phyloP scores from a whole-genome alignment of 2,329 filamentous ascomycete genomes.

The Ophiocordyceps australis region DNA sequence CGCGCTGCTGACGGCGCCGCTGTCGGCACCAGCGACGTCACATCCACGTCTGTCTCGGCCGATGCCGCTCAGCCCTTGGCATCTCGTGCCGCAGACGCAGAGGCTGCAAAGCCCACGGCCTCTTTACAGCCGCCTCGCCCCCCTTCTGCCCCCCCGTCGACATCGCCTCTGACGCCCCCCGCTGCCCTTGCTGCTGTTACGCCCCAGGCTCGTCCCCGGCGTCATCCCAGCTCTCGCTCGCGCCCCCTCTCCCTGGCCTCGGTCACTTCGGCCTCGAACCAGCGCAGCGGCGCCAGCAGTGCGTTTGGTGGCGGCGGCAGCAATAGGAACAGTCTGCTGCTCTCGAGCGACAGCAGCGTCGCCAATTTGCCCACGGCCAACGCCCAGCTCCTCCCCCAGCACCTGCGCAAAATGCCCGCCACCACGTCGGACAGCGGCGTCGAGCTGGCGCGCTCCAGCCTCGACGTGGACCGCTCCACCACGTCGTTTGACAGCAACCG shows the following conservation, averaged over 20 bases:
- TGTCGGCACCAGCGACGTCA: too few relatives aligned
- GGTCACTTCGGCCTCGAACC: too few relatives aligned
- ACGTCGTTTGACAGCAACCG: conserved; percentile 17
- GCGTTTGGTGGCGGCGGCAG: too few relatives aligned
- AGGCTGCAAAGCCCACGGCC: too few relatives aligned
- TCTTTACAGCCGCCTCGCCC: too few relatives aligned
- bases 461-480: conserved; percentile 8
- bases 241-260: neutral
- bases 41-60: too few relatives aligned
- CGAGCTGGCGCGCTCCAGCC: conserved; percentile 12
- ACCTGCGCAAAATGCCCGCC: conserved; percentile 5
- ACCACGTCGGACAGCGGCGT: conserved; percentile 14
- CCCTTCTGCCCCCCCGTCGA: too few relatives aligned
- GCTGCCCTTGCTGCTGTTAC: neutral
- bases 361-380: neutral
- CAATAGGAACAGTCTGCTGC: neutral
- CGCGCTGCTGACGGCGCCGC: too few relatives aligned
- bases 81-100: too few relatives aligned
- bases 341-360: neutral
- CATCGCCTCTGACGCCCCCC: too few relatives aligned
- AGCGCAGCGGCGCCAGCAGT: neutral
- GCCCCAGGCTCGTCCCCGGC: neutral
- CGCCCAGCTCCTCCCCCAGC: conserved; percentile 4
- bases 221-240: neutral
- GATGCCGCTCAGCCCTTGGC: too few relatives aligned